Base-by-base conservation (phyloP, 1,139 yeast species). In the Candida pseudoviswanathii region DNA sequence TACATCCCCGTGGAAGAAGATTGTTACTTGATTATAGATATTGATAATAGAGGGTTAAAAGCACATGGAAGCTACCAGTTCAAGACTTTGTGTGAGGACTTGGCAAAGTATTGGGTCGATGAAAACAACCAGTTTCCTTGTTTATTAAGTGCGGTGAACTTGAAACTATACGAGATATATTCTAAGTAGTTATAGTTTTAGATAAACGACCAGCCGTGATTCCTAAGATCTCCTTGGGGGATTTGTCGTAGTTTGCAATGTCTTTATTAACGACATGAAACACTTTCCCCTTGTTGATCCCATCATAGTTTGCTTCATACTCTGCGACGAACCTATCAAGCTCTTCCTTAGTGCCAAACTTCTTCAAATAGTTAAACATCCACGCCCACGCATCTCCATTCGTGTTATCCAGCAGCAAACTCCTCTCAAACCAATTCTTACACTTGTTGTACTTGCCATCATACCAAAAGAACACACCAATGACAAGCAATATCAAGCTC, bases 341-440 rank as follows among this genome's bases (percentile, higher is more conserved):
- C 11, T 68, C 75, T 3, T 60, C 59, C 0, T 50, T 48, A 1
- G 55, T 52, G 0, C 74, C 74, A 46, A 63, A 58, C 27, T 59
- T 64, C 5, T 49, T 45, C 32, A 55, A 49, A 50, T 65, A 83
- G 40, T 77, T 74, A 60, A 79, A 81, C 45, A 77, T 65, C 88
- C 92, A 86, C 0, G 82, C 81, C 90, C 96, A 91, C 4, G 77
- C 67, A 64, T 92, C 98, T 3, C 96, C 98, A 61, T 75, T 78
- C 11, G 67, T 70, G 0, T 71, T 64, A 52, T 85, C 84, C n/a
- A 73, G 71, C 9, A 42, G 50, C 21, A 84, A 62, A 2, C 95
- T 86, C 46, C 91, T 76, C 43, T 86, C 86, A 55, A 91, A 81
- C 94, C 97, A 92, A 11, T 84, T 76, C 50, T 74, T 72, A 0